Evolutionary conservation across 2,329 filamentous ascomycete genomes (phyloP).

Genomic region (Colletotrichum sansevieriae): DNA sequence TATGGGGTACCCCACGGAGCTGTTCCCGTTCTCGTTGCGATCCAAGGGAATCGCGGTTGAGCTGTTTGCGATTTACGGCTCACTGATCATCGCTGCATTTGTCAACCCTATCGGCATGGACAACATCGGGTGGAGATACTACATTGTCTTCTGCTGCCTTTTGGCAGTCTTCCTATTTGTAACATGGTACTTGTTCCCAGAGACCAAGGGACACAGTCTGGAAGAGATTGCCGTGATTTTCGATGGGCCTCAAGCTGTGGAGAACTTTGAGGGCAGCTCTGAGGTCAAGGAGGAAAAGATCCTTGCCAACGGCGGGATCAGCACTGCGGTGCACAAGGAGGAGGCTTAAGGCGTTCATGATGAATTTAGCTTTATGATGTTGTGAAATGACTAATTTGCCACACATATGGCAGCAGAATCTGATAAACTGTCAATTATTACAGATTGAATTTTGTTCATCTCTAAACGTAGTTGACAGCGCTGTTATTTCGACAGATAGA

Average conservation of each 20-base stretch:
- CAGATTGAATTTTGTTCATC: too few species aligned
- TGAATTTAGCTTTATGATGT: too few species aligned
- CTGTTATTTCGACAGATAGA: too few species aligned
- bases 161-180: conserved; percentile 48
- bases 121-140: conserved; percentile 56
- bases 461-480: too few species aligned
- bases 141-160: conserved; percentile 53
- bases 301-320: conserved; percentile 11
- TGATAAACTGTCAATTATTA: too few species aligned
- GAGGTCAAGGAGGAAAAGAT: conserved; percentile 29
- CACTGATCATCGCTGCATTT: conserved; percentile 50
- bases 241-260: conserved; percentile 38
- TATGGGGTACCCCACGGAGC: conserved; percentile 53
- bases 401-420: too few species aligned
- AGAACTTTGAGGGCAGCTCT: conserved; percentile 25
- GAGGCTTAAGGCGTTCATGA: neutral
- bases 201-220: conserved; percentile 47
- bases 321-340: conserved; percentile 27
- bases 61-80: conserved; percentile 45
- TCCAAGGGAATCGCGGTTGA: conserved; percentile 46
- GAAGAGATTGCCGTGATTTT: conserved; percentile 49
- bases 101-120: conserved; percentile 55
- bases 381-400: too few species aligned
- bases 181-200: conserved; percentile 52
- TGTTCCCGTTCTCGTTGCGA: conserved; percentile 43